Base-by-base conservation (phyloP, 768 basidiomycete species). In the Trametes coccinea region DNA sequence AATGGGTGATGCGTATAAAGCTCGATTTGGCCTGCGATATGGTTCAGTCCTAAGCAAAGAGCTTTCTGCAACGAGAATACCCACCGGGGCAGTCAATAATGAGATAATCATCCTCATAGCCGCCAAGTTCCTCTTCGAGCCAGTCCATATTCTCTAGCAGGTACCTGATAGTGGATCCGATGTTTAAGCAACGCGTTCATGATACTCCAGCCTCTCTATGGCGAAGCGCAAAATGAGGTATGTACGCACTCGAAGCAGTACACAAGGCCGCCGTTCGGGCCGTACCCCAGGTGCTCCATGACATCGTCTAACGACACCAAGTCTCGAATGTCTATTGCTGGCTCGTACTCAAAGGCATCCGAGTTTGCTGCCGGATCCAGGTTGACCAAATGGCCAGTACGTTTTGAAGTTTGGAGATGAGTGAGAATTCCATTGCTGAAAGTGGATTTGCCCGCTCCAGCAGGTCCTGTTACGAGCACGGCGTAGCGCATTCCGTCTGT, bases 1-100 rank as follows among this genome's bases (percentile, higher is more conserved):
- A 99, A 93, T 0, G 96, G 95, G 69, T 98, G 94, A 75, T 99
- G 97, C 2, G 97, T 98, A 73, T 98, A 98, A 16, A 99, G 82
- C 75, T 99, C 97, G 69, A 99, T 99, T 76, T 99, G 97, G 39
- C 95, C 95, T 62, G 56, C 27, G 10, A 13, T 9, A 29, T 5
- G 6, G 31, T 53, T 27, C 27, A 44, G 2, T 2, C 34, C 31
- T n/a, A 22, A 7, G 4, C 5, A 11, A 2, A 45, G 27, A 4
- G 29, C 2, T 9, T 37, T 1, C 17, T 22, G 4, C 39, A 41
- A 47, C 79, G 49, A 67, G 34, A 37, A 37, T 37, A 37, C 34
- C 34, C 34, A 91, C 92, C 92, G 66, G 94, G 93, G 68, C 93
- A 95, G 76, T 95, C 94, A 62, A 95, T 84, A 61, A 95, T 85